These are phyloP conservation scores for Xerocomellus chrysenteron DNA, from an alignment of 768 basidiomycete species.

Conservation along the genomic window DNA sequence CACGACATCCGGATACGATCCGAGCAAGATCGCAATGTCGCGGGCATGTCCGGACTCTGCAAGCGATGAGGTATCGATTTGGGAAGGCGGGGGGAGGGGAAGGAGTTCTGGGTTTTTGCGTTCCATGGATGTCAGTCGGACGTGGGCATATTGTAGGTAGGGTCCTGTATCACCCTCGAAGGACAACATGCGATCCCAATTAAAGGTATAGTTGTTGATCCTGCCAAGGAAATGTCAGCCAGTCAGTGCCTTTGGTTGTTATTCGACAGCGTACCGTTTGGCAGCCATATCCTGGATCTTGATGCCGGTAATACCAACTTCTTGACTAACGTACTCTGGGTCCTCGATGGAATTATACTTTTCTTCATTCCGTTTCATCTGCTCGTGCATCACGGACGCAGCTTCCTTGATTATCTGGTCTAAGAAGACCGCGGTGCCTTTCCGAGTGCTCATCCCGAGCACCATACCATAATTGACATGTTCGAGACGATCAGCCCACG, in stretches of 20 bases:
- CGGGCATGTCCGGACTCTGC: conserved; percentile 68
- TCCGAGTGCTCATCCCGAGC: conserved; percentile 91
- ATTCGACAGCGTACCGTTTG: conserved; percentile 60
- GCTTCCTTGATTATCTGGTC: conserved; percentile 92
- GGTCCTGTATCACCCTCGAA: conserved; percentile 97
- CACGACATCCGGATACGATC: conserved; percentile 90
- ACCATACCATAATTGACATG: conserved; percentile 94
- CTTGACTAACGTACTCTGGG: conserved; percentile 72
- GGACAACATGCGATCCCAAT: conserved; percentile 91
- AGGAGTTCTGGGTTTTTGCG: conserved; percentile 89
- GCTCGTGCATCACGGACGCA: conserved; percentile 87
- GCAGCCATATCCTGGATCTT: conserved; percentile 99
- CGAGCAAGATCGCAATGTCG: conserved; percentile 84
- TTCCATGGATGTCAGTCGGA: conserved; percentile 84
- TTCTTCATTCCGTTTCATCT: conserved; percentile 92
- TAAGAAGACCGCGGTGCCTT: conserved; percentile 93
- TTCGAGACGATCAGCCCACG: conserved; percentile 79
- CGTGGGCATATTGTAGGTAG: conserved; percentile 96
- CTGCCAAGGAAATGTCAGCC: conserved; percentile 39
- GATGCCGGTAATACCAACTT: conserved; percentile 92
- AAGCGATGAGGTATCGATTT: conserved; percentile 69
- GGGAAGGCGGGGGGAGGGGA: conserved; percentile 66
- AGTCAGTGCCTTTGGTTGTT: background rate
- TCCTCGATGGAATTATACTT: conserved; percentile 90
- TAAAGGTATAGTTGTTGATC: conserved; percentile 95